Evolutionary conservation across 306 rosid species (phyloP), one percentile per base, ranked within the genome.

Genomic region (Rosa persica): DNA sequence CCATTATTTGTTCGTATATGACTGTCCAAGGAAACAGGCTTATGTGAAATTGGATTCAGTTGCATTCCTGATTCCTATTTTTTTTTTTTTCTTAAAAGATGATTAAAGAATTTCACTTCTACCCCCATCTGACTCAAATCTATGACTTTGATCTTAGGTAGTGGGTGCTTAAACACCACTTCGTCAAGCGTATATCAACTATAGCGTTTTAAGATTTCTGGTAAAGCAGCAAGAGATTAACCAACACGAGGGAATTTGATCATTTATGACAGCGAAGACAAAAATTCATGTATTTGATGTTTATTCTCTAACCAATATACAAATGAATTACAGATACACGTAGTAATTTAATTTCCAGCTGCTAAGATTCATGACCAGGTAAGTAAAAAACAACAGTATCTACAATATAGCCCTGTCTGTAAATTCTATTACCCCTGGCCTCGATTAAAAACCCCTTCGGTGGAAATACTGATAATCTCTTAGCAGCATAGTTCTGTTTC

Each of bases 241-340:
- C 42, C 40, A 55, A 62, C 20, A 30, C 3, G 7, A 46, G 70
- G 69, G 70, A 15, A 16, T 36, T 65, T 6, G 8, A 36, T 65
- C 44, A 66, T 17, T 54, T n/a, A 39, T 1, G 8, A 20, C 3
- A 1, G 17, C 6, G 6, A 23, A 20, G 1, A 34, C 12, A 54
- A n/a, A 38, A 73, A 25, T 23, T 2, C 40, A 57, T 25, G 40
- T 39, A 57, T 23, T 12, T 57, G 23, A 40, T 57, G 60, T 15
- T 74, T 75, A 75, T 60, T 60, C n/a, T 39, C 70, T 58, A 62
- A 75, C 70, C 43, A 60, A 60, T 74, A 20, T 74, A 74, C 70
- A 60, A 25, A 74, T 42, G 69, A 74, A 61, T 16, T 58, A 30
- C 34, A 73, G 36, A 39, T 73, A 60, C 78, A 25, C 4, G 78